phyloP scores from a whole-genome alignment of 306 rosid species.

The Cucurbita maxima region DNA sequence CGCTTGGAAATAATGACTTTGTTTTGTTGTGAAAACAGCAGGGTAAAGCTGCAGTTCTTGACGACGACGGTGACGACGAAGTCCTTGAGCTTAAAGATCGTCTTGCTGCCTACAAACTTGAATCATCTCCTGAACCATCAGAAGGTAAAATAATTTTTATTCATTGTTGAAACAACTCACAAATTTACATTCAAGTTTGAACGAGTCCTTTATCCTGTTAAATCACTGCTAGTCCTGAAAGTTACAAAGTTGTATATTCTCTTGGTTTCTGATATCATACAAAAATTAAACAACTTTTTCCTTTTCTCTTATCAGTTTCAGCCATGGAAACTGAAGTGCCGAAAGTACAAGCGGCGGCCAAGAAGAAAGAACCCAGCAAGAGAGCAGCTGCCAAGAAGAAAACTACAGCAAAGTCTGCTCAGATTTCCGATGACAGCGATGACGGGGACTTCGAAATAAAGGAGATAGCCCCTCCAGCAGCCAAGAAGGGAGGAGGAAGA shows the following conservation, averaged over 20 bases:
- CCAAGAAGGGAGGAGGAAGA: conserved; percentile 43
- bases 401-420: conserved; percentile 19
- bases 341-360: conserved; percentile 17
- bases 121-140: conserved; percentile 45
- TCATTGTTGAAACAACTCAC: background rate
- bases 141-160: conserved; percentile 22
- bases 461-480: conserved; percentile 18
- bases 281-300: background rate
- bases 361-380: conserved; percentile 32
- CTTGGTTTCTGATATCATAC: too few species aligned
- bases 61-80: conserved; percentile 28
- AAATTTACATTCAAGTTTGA: background rate
- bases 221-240: background rate
- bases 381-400: conserved; percentile 44
- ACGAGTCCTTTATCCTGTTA: background rate
- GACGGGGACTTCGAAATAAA: conserved; percentile 27
- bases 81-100: conserved; percentile 73
- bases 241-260: background rate
- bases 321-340: conserved; percentile 46
- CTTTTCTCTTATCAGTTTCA: conserved; percentile 6
- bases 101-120: conserved; percentile 80
- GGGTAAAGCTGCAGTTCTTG: conserved; percentile 16
- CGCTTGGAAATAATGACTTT: background rate
- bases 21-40: conserved; percentile 3
- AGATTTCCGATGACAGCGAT: conserved; percentile 1